Evolutionary conservation across 768 basidiomycete genomes (phyloP).

Genomic region (Boletus pseudo-olivaceus): DNA sequence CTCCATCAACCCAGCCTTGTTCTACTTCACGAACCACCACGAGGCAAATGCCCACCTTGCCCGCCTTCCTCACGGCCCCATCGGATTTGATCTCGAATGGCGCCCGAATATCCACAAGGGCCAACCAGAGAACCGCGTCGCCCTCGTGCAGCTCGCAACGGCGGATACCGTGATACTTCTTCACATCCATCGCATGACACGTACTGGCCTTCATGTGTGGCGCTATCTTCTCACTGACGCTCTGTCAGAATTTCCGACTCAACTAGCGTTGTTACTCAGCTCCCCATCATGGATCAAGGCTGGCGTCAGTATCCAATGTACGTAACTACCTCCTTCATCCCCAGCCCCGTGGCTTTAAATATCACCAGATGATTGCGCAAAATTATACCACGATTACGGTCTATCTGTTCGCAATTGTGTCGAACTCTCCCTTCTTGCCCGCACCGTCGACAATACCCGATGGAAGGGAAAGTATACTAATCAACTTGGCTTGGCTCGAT

Average conservation of each 20-base stretch:
- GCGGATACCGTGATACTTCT: conserved; percentile 54
- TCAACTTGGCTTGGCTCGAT: conserved; percentile 59
- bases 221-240: conserved; percentile 3
- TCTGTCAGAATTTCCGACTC: conserved; percentile 48
- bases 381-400: conserved; percentile 49
- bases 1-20: conserved; percentile 17
- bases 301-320: conserved; percentile 74
- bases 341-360: background rate
- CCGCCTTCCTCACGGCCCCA: conserved; percentile 21
- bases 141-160: conserved; percentile 71
- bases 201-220: conserved; percentile 19
- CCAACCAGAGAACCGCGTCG: conserved; percentile 58
- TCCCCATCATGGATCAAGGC: conserved; percentile 57
- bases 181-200: conserved; percentile 59
- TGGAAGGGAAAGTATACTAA: conserved; percentile 71
- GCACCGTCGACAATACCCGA: conserved; percentile 61
- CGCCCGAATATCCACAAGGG: conserved; percentile 58
- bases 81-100: conserved; percentile 83
- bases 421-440: conserved; percentile 67
- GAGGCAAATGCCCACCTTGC: conserved; percentile 22
- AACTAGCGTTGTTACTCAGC: conserved; percentile 49
- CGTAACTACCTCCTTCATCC: conserved; percentile 9
- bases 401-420: conserved; percentile 50
- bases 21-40: conserved; percentile 34
- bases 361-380: conserved; percentile 61